Conservation (phyloP, 192 early-diverging fungal species). For the Podila epicladia region DNA sequence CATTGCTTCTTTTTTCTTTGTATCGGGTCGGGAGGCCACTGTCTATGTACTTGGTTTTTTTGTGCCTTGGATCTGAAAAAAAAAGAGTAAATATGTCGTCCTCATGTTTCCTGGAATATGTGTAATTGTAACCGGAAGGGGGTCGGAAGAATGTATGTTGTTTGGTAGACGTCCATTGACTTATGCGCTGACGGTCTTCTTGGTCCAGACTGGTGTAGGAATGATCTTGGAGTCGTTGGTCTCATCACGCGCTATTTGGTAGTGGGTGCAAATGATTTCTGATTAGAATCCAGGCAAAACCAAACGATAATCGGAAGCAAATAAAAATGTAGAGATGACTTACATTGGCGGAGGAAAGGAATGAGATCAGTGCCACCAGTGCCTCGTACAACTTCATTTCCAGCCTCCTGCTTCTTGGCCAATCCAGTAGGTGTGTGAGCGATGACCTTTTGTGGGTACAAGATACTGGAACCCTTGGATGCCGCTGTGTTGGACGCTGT, state of each 20-base stretch:
- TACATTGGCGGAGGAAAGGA: slow-evolving; percentile 78
- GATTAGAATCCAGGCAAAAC: not conserved
- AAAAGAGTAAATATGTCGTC: no score
- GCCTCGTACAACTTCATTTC: slow-evolving; percentile 71
- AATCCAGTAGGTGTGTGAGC: slow-evolving; percentile 54
- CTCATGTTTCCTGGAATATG: no score
- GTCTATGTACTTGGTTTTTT: no score
- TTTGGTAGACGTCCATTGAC: no score
- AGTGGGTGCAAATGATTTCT: not conserved
- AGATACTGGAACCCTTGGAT: slow-evolving; percentile 30
- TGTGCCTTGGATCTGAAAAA: no score
- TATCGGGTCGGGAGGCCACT: no score
- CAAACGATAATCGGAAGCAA: not conserved
- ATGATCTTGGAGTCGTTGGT: slow-evolving; percentile 49
- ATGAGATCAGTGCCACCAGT: slow-evolving; percentile 91
- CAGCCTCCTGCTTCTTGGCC: slow-evolving; percentile 67
- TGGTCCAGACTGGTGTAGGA: slow-evolving; percentile 21
- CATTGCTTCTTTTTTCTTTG: no score
- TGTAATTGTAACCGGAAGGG: no score
- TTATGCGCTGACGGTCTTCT: slow-evolving; percentile 6
- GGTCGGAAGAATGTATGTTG: no score
- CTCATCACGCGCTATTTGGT: slow-evolving; percentile 34
- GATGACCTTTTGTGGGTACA: slow-evolving; percentile 39
- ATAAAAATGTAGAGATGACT: slow-evolving; percentile 8
- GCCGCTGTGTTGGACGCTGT: not conserved